Evolutionary conservation across 441 rosid species (phyloP).

Genomic region (Isatis lusitanica): DNA sequence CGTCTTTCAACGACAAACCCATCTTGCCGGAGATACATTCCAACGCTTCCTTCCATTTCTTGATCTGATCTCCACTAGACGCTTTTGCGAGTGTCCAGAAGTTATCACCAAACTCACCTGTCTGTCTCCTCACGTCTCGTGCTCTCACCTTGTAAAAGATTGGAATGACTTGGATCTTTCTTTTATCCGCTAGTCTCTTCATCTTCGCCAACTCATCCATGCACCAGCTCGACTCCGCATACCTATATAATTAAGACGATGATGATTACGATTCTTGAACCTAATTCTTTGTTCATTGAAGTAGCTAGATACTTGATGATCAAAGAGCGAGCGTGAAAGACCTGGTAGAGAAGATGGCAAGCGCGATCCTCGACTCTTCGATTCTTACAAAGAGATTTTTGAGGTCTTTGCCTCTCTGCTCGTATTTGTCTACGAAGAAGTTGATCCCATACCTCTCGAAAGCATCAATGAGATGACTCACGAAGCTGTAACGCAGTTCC

Average conservation of each 20-base stretch:
- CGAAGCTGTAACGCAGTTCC: not conserved
- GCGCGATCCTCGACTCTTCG: constrained; percentile 3
- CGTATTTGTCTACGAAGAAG: constrained; percentile 14
- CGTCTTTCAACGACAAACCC: constrained; percentile 15
- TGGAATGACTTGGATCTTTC: constrained; percentile 4
- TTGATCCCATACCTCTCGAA: not conserved
- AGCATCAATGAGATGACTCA: constrained; percentile 14
- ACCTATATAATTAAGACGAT: not conserved
- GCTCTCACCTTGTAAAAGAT: constrained; percentile 11
- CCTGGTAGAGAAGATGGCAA: constrained; percentile 18
- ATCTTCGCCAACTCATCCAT: constrained; percentile 18
- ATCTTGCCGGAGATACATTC: constrained; percentile 10
- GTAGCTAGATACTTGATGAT: not conserved
- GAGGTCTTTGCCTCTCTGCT: constrained; percentile 13
- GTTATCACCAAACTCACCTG: constrained; percentile 19
- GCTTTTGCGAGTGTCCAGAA: constrained; percentile 6
- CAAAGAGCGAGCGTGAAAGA: not conserved
- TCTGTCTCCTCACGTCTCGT: constrained; percentile 11
- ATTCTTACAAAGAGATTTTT: constrained; percentile 2
- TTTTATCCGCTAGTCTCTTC: not conserved
- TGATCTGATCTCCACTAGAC: constrained; percentile 21
- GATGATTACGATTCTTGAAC: not conserved
- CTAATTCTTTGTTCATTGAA: not conserved
- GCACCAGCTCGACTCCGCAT: constrained; percentile 7
- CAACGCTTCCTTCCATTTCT: constrained; percentile 22